Base-by-base conservation (phyloP, 2,329 filamentous ascomycete species). In the Aspergillus viridinutans region DNA sequence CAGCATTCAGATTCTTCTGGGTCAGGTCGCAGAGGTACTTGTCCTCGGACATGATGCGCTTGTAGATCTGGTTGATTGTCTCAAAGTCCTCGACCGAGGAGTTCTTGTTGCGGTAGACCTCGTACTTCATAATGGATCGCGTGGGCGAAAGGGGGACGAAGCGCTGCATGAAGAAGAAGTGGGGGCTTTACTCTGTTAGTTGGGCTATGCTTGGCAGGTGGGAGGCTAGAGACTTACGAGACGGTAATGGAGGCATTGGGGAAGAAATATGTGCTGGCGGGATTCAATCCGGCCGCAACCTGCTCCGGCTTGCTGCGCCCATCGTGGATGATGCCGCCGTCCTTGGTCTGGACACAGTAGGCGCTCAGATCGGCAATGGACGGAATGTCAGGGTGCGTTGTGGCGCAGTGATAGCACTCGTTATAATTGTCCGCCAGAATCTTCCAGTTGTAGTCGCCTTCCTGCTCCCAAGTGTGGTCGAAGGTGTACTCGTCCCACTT, bases 371-470 rank as follows among this genome's bases (percentile, higher is more conserved):
- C 80, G 29, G 83, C 79, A 12, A 87, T 52, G 20, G 63, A 58
- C 2, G 66, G 62, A 14, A 67, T 56, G 45, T 66, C 64, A 2
- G 66, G 59, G 45, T 67, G 64, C 1, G 62, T 61, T 9, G 62
- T 64, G 26, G 53, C 54, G 50, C 63, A 66, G 52, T 67, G 64
- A 45, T 71, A 69, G 52, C 69, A 69, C 50, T 71, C 83, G 68
- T 86, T 87, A 75, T 85, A 87, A 73, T 87, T 86, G 66, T 87
- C 84, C 14, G 80, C 79, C 32, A 84, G 69, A 25, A 81, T 80
- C 72, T 85, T 85, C 83, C 83, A 85, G 73, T 85, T 85, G 67
- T 80, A 83, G 32, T 79, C 76, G 0, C 79, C 80, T 50, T 83
- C 78, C 78, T 83, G 80, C 61, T 83, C 78, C 81, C 81, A 85